Percentiles rank a stretch among this genome's conserved stretches.
Evolutionary conservation across 805 yeast genomes (phyloP).

Genomic region (Tetrapisispora pingtungensis): DNA sequence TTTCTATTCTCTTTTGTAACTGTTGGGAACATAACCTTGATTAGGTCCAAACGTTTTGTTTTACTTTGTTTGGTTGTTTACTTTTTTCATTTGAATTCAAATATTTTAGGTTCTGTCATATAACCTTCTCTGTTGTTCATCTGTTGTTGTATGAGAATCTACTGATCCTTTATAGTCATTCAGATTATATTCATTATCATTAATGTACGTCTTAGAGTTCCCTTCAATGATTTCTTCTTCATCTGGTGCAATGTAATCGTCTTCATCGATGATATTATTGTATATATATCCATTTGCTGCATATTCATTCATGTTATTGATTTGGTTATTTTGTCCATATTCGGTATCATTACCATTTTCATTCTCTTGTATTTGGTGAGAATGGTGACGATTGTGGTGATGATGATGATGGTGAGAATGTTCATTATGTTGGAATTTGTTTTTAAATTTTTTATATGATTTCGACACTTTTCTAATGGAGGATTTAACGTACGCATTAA

Average conservation of each 20-base stretch:
- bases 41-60: too few relatives aligned
- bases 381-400: neutral
- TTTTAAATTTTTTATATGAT: neutral
- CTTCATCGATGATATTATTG: neutral
- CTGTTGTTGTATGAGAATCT: neutral
- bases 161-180: neutral
- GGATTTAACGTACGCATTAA: constrained; percentile 20
- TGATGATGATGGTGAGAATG: neutral
- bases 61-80: too few relatives aligned
- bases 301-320: too few relatives aligned
- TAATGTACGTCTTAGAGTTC: neutral
- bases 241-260: neutral
- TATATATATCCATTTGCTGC: too few relatives aligned
- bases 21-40: too few relatives aligned
- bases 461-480: neutral
- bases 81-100: too few relatives aligned
- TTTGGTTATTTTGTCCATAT: neutral
- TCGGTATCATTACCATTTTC: neutral
- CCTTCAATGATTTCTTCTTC: neutral
- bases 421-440: neutral
- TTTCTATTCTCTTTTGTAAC: too few relatives aligned
- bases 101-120: neutral
- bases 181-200: neutral
- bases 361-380: neutral
- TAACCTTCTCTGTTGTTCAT: neutral